Evolutionary conservation across 2,329 filamentous ascomycete genomes (phyloP).

Genomic region (Verticillium nubilum): DNA sequence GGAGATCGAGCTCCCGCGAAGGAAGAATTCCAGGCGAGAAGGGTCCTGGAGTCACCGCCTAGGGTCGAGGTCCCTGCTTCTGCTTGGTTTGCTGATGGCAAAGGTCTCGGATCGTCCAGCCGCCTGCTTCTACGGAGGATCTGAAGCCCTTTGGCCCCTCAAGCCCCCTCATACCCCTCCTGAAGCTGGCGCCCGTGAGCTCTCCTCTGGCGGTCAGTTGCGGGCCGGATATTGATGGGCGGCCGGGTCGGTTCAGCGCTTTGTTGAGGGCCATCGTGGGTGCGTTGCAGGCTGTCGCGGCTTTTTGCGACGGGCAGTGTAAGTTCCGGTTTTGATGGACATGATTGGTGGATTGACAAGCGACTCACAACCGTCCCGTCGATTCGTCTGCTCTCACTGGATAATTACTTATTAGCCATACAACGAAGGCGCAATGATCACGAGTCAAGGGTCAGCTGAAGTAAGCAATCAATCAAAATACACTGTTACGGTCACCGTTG

Average conservation of each 20-base stretch:
- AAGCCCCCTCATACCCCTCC: neutral
- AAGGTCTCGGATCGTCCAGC: neutral
- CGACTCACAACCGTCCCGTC: neutral
- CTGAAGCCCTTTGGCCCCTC: neutral
- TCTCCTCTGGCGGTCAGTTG: neutral
- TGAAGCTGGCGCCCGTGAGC: neutral
- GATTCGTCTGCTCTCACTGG: neutral
- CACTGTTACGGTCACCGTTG: neutral
- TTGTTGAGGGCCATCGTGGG: neutral
- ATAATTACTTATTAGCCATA: neutral
- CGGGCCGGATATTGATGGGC: neutral
- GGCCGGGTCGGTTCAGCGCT: neutral
- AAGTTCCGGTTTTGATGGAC: neutral
- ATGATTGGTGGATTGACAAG: conserved; percentile 1
- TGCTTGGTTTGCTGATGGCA: neutral
- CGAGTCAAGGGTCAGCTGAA: neutral
- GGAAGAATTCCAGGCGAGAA: neutral
- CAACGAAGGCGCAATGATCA: neutral
- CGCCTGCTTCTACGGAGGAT: neutral
- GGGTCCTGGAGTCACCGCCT: neutral
- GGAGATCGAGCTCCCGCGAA: neutral
- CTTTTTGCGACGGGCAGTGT: neutral
- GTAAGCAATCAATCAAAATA: neutral
- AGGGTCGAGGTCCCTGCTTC: neutral
- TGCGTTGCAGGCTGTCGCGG: neutral